phyloP scores from a whole-genome alignment of 805 yeast genomes.

The Saccharomycopsis schoenii region DNA sequence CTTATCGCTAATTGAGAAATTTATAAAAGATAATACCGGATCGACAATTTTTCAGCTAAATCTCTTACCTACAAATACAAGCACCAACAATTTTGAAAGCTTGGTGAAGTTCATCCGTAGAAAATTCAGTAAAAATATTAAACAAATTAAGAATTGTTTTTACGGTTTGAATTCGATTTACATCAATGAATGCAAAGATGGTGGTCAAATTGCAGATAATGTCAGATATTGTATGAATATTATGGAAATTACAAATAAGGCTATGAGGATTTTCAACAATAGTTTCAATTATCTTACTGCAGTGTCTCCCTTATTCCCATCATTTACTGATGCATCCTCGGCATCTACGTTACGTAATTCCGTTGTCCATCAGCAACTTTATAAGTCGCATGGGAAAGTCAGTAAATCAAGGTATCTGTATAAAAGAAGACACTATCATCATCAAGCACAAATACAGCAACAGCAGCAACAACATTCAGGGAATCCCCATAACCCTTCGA shows the following conservation, averaged over 20 bases:
- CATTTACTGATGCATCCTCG: neutral
- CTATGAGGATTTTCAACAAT: constrained; percentile 12
- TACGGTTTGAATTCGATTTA: neutral
- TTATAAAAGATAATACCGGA: constrained; percentile 13
- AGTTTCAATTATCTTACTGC: constrained; percentile 12
- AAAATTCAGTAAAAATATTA: constrained; percentile 13
- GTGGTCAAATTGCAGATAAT: neutral
- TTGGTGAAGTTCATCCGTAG: constrained; percentile 7
- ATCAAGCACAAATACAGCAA: neutral
- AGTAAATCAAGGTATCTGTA: neutral
- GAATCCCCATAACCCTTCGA: neutral
- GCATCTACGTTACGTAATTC: neutral
- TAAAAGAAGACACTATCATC: neutral
- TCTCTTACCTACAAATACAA: constrained; percentile 10
- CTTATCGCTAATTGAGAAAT: constrained; percentile 9
- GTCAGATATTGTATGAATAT: neutral
- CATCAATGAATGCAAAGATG: neutral
- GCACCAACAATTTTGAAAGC: constrained; percentile 12
- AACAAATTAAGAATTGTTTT: neutral
- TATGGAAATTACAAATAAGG: neutral
- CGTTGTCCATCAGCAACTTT: neutral
- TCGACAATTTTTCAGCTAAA: constrained; percentile 8
- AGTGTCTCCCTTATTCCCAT: constrained; percentile 15
- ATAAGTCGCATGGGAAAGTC: neutral
- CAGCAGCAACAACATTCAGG: neutral